Percentiles rank a stretch among this genome's conserved stretches.
These are phyloP conservation scores for Nitzschia sp. DNA, from an alignment of 108 stramenopile genomes.

Conservation along the genomic window DNA sequence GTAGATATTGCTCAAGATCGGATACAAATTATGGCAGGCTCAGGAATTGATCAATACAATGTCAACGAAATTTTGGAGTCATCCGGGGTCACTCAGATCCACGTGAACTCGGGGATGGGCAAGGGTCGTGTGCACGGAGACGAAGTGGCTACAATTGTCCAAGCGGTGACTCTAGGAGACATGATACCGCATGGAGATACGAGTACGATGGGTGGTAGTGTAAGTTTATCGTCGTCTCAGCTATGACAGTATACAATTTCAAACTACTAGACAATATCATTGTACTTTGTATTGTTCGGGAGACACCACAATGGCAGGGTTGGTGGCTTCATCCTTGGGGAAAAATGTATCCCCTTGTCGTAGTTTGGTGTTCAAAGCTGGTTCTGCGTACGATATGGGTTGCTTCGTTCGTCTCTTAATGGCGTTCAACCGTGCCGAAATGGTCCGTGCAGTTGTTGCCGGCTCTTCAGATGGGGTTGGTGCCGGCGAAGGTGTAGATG, in stretches of 20 bases:
- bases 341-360: conserved; percentile 45
- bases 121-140: too few relatives aligned
- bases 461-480: neutral
- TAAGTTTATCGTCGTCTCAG: too few relatives aligned
- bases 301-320: neutral
- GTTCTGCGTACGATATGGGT: conserved; percentile 58
- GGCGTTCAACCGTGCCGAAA: conserved; percentile 1
- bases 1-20: neutral
- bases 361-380: conserved; percentile 44
- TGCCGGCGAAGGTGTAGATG: neutral
- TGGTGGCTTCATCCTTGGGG: conserved; percentile 33
- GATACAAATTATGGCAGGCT: conserved; percentile 1
- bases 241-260: too few relatives aligned
- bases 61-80: conserved; percentile 2
- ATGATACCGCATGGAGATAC: too few relatives aligned
- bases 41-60: neutral
- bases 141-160: too few relatives aligned
- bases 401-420: conserved; percentile 33
- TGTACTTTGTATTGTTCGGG: conserved; percentile 1
- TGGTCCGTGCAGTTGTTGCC: neutral
- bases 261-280: too few relatives aligned
- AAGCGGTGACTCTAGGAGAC: too few relatives aligned
- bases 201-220: too few relatives aligned
- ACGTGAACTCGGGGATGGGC: neutral
- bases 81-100: neutral